phyloP scores from a whole-genome alignment of 345 rosid species.

The Streptanthus diversifolius region DNA sequence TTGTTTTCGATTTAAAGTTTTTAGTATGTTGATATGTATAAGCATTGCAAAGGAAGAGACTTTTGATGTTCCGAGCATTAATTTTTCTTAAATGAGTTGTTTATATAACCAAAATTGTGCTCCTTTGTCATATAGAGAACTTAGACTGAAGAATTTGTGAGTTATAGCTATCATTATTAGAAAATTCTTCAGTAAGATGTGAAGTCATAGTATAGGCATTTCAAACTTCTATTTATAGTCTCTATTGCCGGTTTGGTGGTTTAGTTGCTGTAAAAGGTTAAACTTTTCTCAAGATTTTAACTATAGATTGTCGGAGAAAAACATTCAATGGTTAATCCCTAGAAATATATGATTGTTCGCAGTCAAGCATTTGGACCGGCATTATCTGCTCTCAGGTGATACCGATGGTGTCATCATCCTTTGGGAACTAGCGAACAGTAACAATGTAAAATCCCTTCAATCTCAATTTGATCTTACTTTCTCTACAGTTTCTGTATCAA shows the following conservation, averaged over 20 bases:
- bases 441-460: slow-evolving; percentile 40
- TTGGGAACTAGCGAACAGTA: slow-evolving; percentile 67
- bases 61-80: neutral
- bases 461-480: neutral
- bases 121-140: neutral
- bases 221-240: slow-evolving; percentile 1
- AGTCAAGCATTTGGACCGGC: slow-evolving; percentile 59
- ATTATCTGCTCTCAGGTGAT: slow-evolving; percentile 85
- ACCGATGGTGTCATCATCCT: slow-evolving; percentile 61
- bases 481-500: neutral
- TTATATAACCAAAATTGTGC: neutral
- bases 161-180: neutral
- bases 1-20: neutral
- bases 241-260: neutral
- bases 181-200: neutral
- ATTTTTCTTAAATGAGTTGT: neutral
- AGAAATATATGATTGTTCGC: slow-evolving; percentile 11
- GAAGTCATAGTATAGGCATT: neutral
- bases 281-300: neutral
- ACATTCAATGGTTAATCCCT: neutral
- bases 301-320: neutral
- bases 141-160: neutral
- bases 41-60: neutral
- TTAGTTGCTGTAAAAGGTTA: neutral
- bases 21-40: neutral